A percentile compares a stretch with the other conserved stretches of the same genome.
phyloP scores from a whole-genome alignment of 1,284 basidiomycete genomes.

The Hypsizygus ulmarius region DNA sequence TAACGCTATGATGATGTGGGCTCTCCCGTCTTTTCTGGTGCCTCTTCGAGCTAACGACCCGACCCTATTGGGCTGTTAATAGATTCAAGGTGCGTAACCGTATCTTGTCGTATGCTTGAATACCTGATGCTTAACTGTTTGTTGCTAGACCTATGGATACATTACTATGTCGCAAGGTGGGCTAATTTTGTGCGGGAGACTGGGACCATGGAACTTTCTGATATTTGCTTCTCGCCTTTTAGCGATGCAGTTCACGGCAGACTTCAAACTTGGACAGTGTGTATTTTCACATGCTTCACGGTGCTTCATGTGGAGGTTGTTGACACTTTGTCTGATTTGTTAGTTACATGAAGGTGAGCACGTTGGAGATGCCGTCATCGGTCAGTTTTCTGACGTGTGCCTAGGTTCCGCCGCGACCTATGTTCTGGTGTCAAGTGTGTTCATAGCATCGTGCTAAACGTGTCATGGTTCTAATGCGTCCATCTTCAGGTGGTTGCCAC shows the following conservation, averaged over 20 bases:
- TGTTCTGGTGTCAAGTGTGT: conserved; percentile 48
- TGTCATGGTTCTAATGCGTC: neutral
- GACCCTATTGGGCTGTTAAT: conserved; percentile 3
- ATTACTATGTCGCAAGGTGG: conserved; percentile 44
- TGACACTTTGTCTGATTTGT: neutral
- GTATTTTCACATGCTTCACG: conserved; percentile 27
- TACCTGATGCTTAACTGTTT: neutral
- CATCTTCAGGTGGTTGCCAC: conserved; percentile 46
- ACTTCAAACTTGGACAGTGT: conserved; percentile 70
- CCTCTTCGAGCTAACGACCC: neutral
- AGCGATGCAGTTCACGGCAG: conserved; percentile 57
- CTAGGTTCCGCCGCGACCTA: conserved; percentile 46
- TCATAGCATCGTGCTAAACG: neutral
- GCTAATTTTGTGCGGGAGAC: neutral
- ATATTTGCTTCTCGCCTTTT: conserved; percentile 13
- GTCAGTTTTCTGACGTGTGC: neutral
- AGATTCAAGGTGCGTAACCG: conserved; percentile 34
- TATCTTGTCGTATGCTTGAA: neutral
- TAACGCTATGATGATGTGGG: conserved; percentile 59
- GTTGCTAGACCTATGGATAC: conserved; percentile 43
- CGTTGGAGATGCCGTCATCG: neutral
- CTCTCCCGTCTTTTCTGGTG: conserved; percentile 9
- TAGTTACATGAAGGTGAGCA: conserved; percentile 35
- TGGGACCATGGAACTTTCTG: neutral
- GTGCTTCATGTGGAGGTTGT: conserved; percentile 1